Evolutionary conservation across 176 grass and related monocot genomes (phyloP).

Genomic region (Saccharum officinarum): DNA sequence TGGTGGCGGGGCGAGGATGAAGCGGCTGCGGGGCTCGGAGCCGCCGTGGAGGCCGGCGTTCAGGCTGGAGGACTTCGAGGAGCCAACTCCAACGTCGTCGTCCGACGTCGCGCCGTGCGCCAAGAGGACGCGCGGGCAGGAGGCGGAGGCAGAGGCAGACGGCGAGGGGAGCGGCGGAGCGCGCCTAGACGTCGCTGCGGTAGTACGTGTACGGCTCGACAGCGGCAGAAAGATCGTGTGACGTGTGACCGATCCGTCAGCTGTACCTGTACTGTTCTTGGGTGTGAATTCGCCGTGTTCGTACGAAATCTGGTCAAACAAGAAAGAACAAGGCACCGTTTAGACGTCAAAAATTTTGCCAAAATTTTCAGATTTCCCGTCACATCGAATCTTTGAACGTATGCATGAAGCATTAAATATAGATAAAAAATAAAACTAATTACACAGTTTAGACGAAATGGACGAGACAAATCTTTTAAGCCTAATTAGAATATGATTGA

Average conservation of each 20-base stretch:
- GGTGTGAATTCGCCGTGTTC: background rate
- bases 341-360: too few species aligned
- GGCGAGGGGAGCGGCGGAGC: background rate
- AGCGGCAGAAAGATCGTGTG: background rate
- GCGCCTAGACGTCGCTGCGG: background rate
- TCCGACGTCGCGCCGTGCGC: background rate
- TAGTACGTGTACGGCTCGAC: background rate
- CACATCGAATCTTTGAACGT: too few species aligned
- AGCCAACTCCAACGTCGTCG: background rate
- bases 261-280: background rate
- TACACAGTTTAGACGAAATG: too few species aligned
- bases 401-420: too few species aligned
- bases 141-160: too few species aligned
- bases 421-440: too few species aligned
- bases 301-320: background rate
- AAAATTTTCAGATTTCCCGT: too few species aligned
- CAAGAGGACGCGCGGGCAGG: background rate
- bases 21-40: slow-evolving; percentile 3
- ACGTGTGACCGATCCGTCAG: background rate
- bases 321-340: too few species aligned
- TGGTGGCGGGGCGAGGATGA: background rate
- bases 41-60: slow-evolving; percentile 12
- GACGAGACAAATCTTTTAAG: too few species aligned
- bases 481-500: too few species aligned
- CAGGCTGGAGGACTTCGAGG: slow-evolving; percentile 15